phyloP scores from a whole-genome alignment of 2,329 filamentous ascomycete species.

The Ceratocystis eucalypticola region DNA sequence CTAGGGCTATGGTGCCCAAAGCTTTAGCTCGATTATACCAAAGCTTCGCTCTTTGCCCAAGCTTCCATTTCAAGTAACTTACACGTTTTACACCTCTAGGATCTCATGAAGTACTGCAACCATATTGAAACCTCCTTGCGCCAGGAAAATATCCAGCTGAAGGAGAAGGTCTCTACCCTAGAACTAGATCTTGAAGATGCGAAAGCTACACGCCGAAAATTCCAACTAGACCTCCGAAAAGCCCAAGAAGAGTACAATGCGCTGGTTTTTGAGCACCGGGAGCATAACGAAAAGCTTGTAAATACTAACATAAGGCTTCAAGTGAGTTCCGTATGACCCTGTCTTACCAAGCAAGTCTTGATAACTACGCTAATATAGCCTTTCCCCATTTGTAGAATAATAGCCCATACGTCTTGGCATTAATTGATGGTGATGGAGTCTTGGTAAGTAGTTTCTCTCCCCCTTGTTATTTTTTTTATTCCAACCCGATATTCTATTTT shows the following conservation, averaged over 20 bases:
- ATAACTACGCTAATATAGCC: not conserved
- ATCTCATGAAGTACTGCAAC: constrained; percentile 35
- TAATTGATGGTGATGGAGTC: constrained; percentile 51
- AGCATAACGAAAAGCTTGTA: not conserved
- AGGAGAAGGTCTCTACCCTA: constrained; percentile 20
- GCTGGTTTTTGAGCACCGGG: not conserved
- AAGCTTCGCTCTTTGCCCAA: not conserved
- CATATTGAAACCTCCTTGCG: constrained; percentile 31
- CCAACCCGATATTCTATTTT: no score
- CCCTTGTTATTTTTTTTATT: not conserved
- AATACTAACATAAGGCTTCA: not conserved
- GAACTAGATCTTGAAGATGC: constrained; percentile 6
- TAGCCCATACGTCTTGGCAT: constrained; percentile 46
- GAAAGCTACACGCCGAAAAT: constrained; percentile 21
- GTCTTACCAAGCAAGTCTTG: no score
- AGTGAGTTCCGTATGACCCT: not conserved
- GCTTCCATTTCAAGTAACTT: not conserved
- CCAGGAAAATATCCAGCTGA: constrained; percentile 33
- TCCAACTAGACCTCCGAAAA: not conserved
- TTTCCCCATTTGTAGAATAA: constrained; percentile 27
- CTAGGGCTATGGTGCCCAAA: not conserved
- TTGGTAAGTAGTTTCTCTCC: constrained; percentile 31
- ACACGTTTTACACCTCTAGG: constrained; percentile 26
- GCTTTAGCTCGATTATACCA: not conserved
- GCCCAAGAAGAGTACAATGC: constrained; percentile 8